Base-by-base conservation (phyloP, 108 stramenopile species). In the Mayamaea pseudoterrestris region DNA sequence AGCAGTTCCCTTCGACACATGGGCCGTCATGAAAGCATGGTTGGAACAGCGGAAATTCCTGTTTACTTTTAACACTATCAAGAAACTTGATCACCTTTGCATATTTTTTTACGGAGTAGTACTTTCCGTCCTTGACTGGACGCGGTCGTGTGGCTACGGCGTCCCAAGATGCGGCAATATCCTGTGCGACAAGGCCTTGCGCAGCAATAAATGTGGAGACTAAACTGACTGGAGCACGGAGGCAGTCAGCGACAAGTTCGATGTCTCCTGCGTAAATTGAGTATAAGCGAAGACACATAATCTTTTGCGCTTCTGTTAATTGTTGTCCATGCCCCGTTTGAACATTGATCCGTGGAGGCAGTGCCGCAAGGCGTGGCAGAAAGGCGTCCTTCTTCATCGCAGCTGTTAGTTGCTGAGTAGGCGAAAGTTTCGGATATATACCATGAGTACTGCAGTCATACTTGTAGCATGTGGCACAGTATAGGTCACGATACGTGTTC, bases 11-110 rank as follows among this genome's bases (percentile, higher is more conserved):
- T 11, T 72, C 69, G 2, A 54, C 51, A 61, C 86, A 88, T 1
- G 68, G 76, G 27, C 51, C 86, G 11, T 60, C 57, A 60, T 88
- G 86, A 29, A 66, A 60, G 44, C 86, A 88, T 3, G 80, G 80
- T 9, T 25, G 27, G 28, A 54, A 54, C 1, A 32, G 7, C 14
- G 53, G 40, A n/a, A 26, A 41, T 5, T 42, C 26, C 3, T 23
- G 28, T 16, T 21, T 26, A 30, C 42, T 41, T 6, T 41, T 22
- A 18, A 42, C 42, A 13, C 26, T 14, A n/a, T 32, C 30, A n/a
- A 30, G 30, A 40, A 40, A 54, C 8, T 39, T 39, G n/a, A n/a
- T n/a, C 13, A 13, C 14, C 25, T 54, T 40, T 20, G 41, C 42
- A 41, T 54, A 54, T 25, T 54, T 41, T 2, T 30, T 27, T 27